Percentiles rank a stretch among this genome's conserved stretches.
Conservation (phyloP, 345 rosid species). For the Syzygium jambos region DNA sequence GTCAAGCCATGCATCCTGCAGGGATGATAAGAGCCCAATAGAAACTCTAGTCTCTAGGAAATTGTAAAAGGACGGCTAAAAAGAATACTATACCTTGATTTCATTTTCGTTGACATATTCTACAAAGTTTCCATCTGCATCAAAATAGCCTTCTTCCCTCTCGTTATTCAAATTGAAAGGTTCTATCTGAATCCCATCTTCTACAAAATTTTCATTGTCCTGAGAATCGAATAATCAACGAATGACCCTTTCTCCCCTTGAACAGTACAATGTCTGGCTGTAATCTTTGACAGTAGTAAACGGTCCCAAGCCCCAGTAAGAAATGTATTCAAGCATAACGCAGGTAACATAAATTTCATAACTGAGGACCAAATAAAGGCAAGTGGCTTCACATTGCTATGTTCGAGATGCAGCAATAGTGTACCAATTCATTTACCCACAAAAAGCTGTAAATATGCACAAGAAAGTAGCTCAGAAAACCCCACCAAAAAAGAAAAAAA, state of each 20-base stretch:
- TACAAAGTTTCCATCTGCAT: conserved; percentile 78
- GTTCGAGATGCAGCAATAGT: background rate
- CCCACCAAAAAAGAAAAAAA: background rate
- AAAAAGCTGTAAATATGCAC: background rate
- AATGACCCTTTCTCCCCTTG: conserved; percentile 10
- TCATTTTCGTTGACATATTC: conserved; percentile 77
- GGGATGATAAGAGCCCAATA: conserved; percentile 1
- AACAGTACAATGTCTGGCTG: background rate
- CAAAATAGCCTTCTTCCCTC: conserved; percentile 98
- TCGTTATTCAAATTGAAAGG: conserved; percentile 88
- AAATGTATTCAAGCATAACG: background rate
- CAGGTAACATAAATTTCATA: background rate
- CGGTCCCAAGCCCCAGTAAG: background rate
- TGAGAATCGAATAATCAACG: conserved; percentile 32
- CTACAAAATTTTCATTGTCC: conserved; percentile 63
- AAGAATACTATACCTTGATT: conserved; percentile 41
- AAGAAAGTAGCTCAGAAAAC: background rate
- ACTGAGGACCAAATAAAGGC: background rate
- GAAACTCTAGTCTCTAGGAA: background rate
- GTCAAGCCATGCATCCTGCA: conserved; percentile 99
- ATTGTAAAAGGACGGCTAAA: background rate
- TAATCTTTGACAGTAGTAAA: background rate
- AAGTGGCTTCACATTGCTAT: background rate
- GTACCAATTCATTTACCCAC: background rate
- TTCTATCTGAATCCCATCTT: conserved; percentile 89